Conservation (phyloP, 176 grass and related monocot species). For the Lolium perenne region DNA sequence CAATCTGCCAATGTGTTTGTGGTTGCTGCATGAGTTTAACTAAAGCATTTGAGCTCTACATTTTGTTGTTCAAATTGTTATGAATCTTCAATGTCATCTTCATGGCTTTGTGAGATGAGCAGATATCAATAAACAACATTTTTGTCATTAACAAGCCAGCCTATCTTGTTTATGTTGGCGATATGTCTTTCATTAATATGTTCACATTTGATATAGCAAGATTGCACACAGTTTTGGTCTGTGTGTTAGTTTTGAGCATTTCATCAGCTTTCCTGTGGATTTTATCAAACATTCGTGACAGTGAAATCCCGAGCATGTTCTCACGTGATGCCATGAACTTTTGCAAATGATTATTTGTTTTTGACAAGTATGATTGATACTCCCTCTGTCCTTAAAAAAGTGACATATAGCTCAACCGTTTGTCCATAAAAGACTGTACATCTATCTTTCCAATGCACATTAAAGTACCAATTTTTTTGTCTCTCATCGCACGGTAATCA, state of each 20-base stretch:
- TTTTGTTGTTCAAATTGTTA: slow-evolving; percentile 36
- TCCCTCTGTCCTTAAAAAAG: too few species aligned
- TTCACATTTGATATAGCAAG: slow-evolving; percentile 1
- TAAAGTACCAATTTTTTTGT: too few species aligned
- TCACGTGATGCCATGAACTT: neutral
- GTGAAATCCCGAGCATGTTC: slow-evolving; percentile 16
- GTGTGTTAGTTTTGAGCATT: neutral
- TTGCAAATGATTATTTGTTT: neutral
- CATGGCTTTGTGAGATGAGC: slow-evolving; percentile 37
- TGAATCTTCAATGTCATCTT: slow-evolving; percentile 35
- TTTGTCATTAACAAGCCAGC: neutral
- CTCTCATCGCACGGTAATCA: too few species aligned
- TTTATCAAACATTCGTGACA: too few species aligned
- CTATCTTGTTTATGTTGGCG: neutral
- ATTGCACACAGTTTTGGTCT: neutral
- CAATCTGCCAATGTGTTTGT: slow-evolving; percentile 31
- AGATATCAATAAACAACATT: slow-evolving; percentile 50
- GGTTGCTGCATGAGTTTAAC: slow-evolving; percentile 39
- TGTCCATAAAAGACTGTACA: too few species aligned
- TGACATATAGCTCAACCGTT: too few species aligned
- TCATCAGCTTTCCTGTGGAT: neutral
- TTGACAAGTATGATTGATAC: slow-evolving; percentile 32
- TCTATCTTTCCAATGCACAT: too few species aligned
- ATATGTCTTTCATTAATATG: neutral
- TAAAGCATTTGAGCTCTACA: slow-evolving; percentile 43